phyloP scores from a whole-genome alignment of 331 rosid species.

The Malus hybrid region DNA sequence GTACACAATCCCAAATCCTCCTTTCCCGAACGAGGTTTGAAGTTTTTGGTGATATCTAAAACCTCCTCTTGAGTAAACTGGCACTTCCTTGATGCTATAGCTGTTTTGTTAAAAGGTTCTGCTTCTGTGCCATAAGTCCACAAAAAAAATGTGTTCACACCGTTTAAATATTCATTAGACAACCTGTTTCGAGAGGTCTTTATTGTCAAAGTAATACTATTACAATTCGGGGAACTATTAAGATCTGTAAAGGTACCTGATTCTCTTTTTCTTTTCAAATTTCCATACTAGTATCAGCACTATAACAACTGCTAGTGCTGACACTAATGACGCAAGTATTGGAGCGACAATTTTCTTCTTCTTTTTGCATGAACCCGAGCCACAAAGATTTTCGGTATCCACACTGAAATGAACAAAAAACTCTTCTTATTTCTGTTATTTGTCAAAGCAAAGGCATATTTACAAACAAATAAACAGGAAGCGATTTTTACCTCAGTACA shows the following conservation, averaged over 20 bases:
- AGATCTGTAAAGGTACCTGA: constrained; percentile 27
- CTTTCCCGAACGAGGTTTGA: too few relatives aligned
- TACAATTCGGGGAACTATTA: too few relatives aligned
- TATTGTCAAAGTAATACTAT: too few relatives aligned
- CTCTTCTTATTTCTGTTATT: background rate
- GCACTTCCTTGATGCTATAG: constrained; percentile 45
- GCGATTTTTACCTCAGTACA: constrained; percentile 32
- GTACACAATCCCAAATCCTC: too few relatives aligned
- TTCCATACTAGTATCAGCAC: constrained; percentile 28
- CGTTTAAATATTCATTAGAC: too few relatives aligned
- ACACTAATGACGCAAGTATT: constrained; percentile 32
- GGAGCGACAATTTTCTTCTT: constrained; percentile 41
- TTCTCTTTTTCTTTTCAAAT: constrained; percentile 22
- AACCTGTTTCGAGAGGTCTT: too few relatives aligned
- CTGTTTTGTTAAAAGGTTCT: constrained; percentile 18
- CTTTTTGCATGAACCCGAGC: constrained; percentile 22
- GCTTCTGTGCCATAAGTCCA: constrained; percentile 18
- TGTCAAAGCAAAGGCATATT: background rate
- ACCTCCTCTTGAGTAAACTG: too few relatives aligned
- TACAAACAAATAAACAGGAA: background rate
- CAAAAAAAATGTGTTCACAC: background rate
- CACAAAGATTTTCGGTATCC: constrained; percentile 42
- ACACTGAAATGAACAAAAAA: constrained; percentile 25
- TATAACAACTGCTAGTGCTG: constrained; percentile 28
- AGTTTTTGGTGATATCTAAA: too few relatives aligned